Evolutionary conservation across 306 rosid species (phyloP), one percentile per base, ranked within the genome.

Genomic region (Corylus americana): DNA sequence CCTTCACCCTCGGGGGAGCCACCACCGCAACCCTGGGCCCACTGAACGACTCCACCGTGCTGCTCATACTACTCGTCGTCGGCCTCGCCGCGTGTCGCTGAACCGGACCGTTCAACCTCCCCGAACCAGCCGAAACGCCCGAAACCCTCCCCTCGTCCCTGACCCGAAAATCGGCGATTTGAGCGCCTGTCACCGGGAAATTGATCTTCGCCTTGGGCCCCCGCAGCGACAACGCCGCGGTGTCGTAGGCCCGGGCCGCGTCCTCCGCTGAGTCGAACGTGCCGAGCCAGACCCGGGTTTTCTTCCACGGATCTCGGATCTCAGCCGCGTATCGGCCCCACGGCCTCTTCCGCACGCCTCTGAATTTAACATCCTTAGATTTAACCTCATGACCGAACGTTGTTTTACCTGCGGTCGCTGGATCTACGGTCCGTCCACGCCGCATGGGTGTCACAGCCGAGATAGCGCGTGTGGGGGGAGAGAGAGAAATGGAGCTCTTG

Each of bases 241-340:
- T 76, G 48, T 94, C 98, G 82, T 94, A 94, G 2, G 98, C 98
- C 5, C 89, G 73, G 0, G 97, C 98, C 0, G 98, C 98, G 18
- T 89, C 94, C 79, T 88, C 94, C 9, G 97, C 94, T 9, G 97
- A 87, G 39, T 89, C 97, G 70, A 87, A 94, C 12, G 97, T 94
- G 3, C 98, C 98, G 11, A 94, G 91, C 98, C 98, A 94, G 3
- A 92, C 97, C 27, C 97, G 93, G 0, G 89, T 83, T 66, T 91
- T 94, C 79, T 86, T 94, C 94, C 88, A 91, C 2, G 98, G 97
- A 89, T 94, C 97, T 78, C 98, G 76, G 69, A 94, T 94, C 88
- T 94, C 98, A 5, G 98, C 98, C 0, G 97, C 98, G 87, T 84
- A 94, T 77, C 97, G 80, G 1, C 98, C 98, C 97, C 97, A 91